phyloP scores from a whole-genome alignment of 306 rosid species.

The Pterocarpus santalinus region DNA sequence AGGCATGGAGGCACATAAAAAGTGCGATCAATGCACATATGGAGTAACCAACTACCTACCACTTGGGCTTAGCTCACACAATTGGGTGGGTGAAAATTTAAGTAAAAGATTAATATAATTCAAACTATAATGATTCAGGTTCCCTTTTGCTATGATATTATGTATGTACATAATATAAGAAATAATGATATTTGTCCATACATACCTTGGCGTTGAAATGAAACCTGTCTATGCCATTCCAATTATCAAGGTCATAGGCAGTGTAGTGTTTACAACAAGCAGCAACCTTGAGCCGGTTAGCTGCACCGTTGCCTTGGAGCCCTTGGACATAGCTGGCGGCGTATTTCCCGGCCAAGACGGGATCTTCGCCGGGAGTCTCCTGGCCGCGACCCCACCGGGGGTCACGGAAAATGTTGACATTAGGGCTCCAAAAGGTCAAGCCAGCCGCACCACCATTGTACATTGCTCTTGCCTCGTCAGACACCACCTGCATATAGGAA shows the following conservation, averaged over 20 bases:
- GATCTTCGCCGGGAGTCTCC: conserved; percentile 97
- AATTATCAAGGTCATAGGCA: conserved; percentile 94
- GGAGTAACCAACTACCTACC: conserved; percentile 2
- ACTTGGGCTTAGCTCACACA: background rate
- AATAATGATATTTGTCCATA: background rate
- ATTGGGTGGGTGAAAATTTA: conserved; percentile 17
- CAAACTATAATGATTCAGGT: too few relatives aligned
- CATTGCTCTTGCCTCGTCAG: conserved; percentile 97
- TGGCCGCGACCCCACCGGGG: conserved; percentile 98
- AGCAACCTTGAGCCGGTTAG: conserved; percentile 85
- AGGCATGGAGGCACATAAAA: conserved; percentile 29
- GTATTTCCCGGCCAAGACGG: conserved; percentile 66
- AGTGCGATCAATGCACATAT: background rate
- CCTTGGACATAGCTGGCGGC: conserved; percentile 83
- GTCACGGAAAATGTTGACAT: conserved; percentile 90
- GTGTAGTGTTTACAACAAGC: conserved; percentile 96
- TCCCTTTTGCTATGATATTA: too few relatives aligned
- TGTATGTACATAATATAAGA: background rate
- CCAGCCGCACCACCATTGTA: conserved; percentile 90
- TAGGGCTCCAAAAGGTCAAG: conserved; percentile 92
- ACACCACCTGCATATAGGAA: conserved; percentile 65
- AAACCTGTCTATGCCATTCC: conserved; percentile 81
- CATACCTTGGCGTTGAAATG: conserved; percentile 94
- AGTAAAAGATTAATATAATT: background rate
- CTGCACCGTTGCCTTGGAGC: conserved; percentile 72